These are phyloP conservation scores for Blastobotrys chiropterorum DNA, from an alignment of 805 yeast species.

Conservation along the genomic window DNA sequence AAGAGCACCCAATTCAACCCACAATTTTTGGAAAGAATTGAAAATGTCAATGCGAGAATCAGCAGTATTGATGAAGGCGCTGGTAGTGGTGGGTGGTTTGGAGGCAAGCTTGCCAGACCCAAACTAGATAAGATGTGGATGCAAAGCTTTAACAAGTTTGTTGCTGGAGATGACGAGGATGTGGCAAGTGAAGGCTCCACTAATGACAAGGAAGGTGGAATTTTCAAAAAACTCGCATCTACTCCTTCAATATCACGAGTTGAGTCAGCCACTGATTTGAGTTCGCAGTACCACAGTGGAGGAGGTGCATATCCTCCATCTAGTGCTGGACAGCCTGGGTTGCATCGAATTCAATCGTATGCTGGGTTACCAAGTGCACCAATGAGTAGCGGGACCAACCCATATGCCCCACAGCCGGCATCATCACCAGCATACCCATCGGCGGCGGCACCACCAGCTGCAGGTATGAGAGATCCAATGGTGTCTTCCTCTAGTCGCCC, in stretches of 20 bases:
- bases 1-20: slow-evolving; percentile 20
- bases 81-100: slow-evolving; percentile 61
- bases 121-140: slow-evolving; percentile 80
- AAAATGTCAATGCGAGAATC: slow-evolving; percentile 39
- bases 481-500: background rate
- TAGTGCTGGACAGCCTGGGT: background rate
- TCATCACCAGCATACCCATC: background rate
- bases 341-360: background rate
- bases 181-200: slow-evolving; percentile 6
- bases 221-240: slow-evolving; percentile 26
- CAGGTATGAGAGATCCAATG: background rate
- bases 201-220: slow-evolving; percentile 14
- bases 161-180: slow-evolving; percentile 70
- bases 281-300: background rate
- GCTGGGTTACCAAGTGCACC: background rate
- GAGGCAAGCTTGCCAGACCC: slow-evolving; percentile 39
- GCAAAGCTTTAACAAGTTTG: slow-evolving; percentile 68
- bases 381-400: background rate
- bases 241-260: slow-evolving; percentile 14
- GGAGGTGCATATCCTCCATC: background rate
- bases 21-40: slow-evolving; percentile 36
- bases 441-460: background rate
- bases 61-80: slow-evolving; percentile 20
- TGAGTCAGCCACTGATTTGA: background rate
- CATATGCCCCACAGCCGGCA: background rate